phyloP scores from a whole-genome alignment of 208 protist species.

The Trypanosoma conorhini region DNA sequence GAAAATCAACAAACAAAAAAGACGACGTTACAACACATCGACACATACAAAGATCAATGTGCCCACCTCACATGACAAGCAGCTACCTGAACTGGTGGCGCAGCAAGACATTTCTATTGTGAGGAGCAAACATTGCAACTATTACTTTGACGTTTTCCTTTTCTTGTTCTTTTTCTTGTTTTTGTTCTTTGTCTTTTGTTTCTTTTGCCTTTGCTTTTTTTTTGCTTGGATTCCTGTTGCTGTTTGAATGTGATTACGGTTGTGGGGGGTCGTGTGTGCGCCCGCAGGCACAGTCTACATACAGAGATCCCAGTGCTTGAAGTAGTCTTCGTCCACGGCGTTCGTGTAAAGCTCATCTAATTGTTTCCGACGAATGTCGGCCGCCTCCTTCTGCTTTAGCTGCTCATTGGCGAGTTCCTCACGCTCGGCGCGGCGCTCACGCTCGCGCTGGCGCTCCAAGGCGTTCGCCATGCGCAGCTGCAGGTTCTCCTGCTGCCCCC shows the following conservation, averaged over 20 bases:
- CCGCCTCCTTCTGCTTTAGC: slow-evolving; percentile 57
- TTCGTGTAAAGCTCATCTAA: slow-evolving; percentile 87
- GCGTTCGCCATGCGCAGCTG: slow-evolving; percentile 87
- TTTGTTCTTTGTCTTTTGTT: not conserved
- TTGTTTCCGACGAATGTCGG: slow-evolving; percentile 47
- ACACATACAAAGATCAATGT: no score
- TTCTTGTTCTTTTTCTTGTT: slow-evolving; percentile 24
- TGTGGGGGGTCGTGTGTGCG: not conserved
- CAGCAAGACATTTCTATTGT: slow-evolving; percentile 4
- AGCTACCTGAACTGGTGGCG: slow-evolving; percentile 4
- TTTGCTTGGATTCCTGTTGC: not conserved
- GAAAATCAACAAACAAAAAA: slow-evolving; percentile 25
- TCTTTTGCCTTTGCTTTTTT: slow-evolving; percentile 1
- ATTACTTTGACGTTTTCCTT: not conserved
- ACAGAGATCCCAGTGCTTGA: slow-evolving; percentile 88
- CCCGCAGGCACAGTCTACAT: slow-evolving; percentile 36
- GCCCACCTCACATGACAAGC: not conserved
- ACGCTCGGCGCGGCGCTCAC: slow-evolving; percentile 74
- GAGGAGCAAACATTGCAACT: slow-evolving; percentile 7
- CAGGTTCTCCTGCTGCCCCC: slow-evolving; percentile 87
- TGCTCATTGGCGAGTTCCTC: slow-evolving; percentile 65
- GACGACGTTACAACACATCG: slow-evolving; percentile 1
- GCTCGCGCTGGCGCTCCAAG: slow-evolving; percentile 82
- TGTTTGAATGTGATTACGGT: not conserved
- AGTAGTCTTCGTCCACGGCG: slow-evolving; percentile 91